A percentile compares a stretch with the other conserved stretches of the same genome.
phyloP scores from a whole-genome alignment of 2,329 filamentous ascomycete genomes.

The Didymella exigua region DNA sequence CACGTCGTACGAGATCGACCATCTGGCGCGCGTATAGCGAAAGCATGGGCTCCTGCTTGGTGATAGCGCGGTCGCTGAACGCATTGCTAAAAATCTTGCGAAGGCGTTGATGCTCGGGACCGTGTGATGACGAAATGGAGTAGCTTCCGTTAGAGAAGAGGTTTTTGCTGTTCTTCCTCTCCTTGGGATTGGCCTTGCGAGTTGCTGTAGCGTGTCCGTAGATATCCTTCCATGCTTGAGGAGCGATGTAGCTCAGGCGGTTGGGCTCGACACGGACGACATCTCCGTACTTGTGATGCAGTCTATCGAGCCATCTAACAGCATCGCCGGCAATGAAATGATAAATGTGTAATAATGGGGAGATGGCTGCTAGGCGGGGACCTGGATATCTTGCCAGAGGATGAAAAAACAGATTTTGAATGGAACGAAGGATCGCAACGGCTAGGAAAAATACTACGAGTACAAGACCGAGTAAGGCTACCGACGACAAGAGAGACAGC shows the following conservation, averaged over 20 bases:
- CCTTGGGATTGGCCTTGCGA: too few species aligned
- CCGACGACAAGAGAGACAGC: too few species aligned
- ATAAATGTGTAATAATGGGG: too few species aligned
- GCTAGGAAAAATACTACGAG: too few species aligned
- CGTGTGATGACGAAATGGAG: neutral
- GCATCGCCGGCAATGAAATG: too few species aligned
- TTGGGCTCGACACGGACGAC: conserved; percentile 17
- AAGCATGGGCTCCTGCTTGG: neutral
- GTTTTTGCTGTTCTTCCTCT: neutral
- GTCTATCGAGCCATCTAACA: too few species aligned
- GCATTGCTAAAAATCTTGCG: neutral
- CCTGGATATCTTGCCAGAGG: too few species aligned
- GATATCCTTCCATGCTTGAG: conserved; percentile 18
- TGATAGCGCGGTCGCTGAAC: neutral
- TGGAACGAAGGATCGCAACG: too few species aligned
- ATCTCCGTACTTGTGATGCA: conserved; percentile 18
- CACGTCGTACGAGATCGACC: neutral
- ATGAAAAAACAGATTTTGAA: too few species aligned
- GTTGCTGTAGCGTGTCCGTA: neutral
- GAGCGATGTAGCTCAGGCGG: conserved; percentile 9
- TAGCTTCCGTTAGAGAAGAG: neutral
- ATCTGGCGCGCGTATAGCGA: neutral
- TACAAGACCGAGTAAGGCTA: too few species aligned
- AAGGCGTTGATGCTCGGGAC: neutral
- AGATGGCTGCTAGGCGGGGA: too few species aligned